Conservation (phyloP, 768 basidiomycete species). For the Suillus tomentosus region DNA sequence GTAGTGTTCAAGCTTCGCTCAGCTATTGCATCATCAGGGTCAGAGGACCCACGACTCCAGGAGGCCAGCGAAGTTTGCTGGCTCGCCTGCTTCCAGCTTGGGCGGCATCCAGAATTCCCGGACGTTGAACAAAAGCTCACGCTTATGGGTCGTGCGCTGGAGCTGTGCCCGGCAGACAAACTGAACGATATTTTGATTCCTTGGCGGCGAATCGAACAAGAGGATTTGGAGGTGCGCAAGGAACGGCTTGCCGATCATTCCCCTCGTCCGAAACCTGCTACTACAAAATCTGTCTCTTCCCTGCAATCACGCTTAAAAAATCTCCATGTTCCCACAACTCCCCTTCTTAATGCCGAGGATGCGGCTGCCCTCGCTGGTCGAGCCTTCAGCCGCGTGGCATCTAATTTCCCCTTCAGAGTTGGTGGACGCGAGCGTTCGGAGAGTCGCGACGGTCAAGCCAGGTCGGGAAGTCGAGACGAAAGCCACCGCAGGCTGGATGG, state of each 20-base stretch:
- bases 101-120: constrained; percentile 74
- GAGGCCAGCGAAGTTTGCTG: constrained; percentile 85
- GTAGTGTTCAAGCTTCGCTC: constrained; percentile 53
- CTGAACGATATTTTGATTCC: constrained; percentile 74
- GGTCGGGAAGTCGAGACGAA: constrained; percentile 42
- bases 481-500: constrained; percentile 45
- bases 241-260: constrained; percentile 37
- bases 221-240: constrained; percentile 55
- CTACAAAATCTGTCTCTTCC: constrained; percentile 48
- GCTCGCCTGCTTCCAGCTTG: constrained; percentile 88
- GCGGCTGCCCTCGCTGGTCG: constrained; percentile 77
- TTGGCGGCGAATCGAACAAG: constrained; percentile 77
- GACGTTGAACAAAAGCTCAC: constrained; percentile 67
- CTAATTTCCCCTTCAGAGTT: constrained; percentile 71
- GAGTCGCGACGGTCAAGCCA: constrained; percentile 21
- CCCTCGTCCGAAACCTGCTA: constrained; percentile 21
- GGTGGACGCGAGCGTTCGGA: constrained; percentile 39
- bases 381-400: constrained; percentile 77
- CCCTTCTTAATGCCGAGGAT: constrained; percentile 71
- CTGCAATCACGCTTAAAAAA: constrained; percentile 64
- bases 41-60: constrained; percentile 43
- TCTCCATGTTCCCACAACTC: constrained; percentile 69
- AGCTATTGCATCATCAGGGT: constrained; percentile 22
- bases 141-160: constrained; percentile 78
- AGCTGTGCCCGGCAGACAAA: constrained; percentile 82